These are phyloP conservation scores for Piromyces finnis DNA, from an alignment of 192 early-diverging fungal genomes.

Conservation along the genomic window DNA sequence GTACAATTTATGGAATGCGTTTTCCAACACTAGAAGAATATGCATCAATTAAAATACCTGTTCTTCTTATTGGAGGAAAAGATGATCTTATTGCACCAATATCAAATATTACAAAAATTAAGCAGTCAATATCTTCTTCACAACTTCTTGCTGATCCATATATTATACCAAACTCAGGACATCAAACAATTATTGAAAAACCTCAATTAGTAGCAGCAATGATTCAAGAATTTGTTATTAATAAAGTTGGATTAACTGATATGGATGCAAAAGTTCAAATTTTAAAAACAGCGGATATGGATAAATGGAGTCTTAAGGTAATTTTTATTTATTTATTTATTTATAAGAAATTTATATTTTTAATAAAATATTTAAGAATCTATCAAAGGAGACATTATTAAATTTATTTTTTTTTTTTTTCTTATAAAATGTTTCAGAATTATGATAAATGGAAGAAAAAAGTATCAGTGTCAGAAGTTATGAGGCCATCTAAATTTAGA, in stretches of 20 bases:
- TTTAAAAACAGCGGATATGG: neutral
- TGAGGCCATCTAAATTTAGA: neutral
- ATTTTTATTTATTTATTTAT: too few relatives aligned
- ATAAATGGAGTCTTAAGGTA: neutral
- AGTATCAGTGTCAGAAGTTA: neutral
- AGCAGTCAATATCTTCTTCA: neutral
- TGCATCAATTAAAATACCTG: neutral
- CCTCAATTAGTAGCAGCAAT: neutral
- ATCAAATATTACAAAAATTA: neutral
- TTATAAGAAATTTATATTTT: too few relatives aligned
- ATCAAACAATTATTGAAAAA: neutral
- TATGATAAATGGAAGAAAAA: neutral
- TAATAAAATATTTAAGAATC: too few relatives aligned
- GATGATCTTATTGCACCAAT: neutral
- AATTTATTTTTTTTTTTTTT: neutral
- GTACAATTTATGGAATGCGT: neutral
- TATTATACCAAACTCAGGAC: neutral
- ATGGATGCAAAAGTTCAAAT: neutral
- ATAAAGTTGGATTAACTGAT: neutral
- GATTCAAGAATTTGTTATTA: neutral
- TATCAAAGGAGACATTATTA: too few relatives aligned
- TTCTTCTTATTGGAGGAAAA: neutral
- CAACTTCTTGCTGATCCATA: neutral
- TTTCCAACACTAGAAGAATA: neutral
- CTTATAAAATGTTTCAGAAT: neutral